phyloP scores from a whole-genome alignment of 352 stramenopile species.

The Phytophthora pseudosyringae region DNA sequence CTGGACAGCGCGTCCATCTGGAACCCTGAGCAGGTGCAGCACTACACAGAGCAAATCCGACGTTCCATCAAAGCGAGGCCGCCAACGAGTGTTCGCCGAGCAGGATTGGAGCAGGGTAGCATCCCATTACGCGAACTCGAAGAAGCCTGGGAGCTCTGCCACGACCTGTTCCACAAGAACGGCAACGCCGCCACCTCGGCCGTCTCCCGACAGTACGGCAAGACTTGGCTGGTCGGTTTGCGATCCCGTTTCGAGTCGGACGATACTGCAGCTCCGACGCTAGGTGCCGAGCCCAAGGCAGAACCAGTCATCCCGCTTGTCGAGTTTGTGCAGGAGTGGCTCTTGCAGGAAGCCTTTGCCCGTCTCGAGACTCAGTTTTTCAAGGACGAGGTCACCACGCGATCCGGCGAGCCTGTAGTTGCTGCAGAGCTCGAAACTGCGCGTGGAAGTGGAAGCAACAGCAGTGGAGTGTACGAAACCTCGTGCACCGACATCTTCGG shows the following conservation, averaged over 20 bases:
- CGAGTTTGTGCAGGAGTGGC: slow-evolving; percentile 82
- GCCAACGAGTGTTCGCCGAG: slow-evolving; percentile 8
- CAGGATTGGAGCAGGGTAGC: slow-evolving; percentile 30
- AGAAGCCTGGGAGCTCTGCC: slow-evolving; percentile 60
- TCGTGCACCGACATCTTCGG: slow-evolving; percentile 66
- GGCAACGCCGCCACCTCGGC: slow-evolving; percentile 20
- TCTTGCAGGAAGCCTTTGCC: slow-evolving; percentile 72
- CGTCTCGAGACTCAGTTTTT: slow-evolving; percentile 65
- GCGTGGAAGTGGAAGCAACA: slow-evolving; percentile 59
- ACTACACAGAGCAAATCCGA: slow-evolving; percentile 53
- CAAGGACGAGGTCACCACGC: slow-evolving; percentile 44
- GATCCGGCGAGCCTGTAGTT: slow-evolving; percentile 55
- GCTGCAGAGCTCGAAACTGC: slow-evolving; percentile 55
- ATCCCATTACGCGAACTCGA: slow-evolving; percentile 51
- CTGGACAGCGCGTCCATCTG: slow-evolving; percentile 58
- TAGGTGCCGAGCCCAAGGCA: neutral
- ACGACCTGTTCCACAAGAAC: slow-evolving; percentile 35
- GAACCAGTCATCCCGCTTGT: slow-evolving; percentile 42
- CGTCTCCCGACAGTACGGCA: slow-evolving; percentile 30
- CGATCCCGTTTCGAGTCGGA: slow-evolving; percentile 48
- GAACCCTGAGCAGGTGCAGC: slow-evolving; percentile 44
- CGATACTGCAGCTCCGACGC: slow-evolving; percentile 15
- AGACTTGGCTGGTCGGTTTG: slow-evolving; percentile 53
- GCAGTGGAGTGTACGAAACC: slow-evolving; percentile 71
- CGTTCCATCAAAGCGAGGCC: slow-evolving; percentile 31